phyloP scores from a whole-genome alignment of 495 filamentous ascomycete genomes.

The Aspergillus taichungensis region DNA sequence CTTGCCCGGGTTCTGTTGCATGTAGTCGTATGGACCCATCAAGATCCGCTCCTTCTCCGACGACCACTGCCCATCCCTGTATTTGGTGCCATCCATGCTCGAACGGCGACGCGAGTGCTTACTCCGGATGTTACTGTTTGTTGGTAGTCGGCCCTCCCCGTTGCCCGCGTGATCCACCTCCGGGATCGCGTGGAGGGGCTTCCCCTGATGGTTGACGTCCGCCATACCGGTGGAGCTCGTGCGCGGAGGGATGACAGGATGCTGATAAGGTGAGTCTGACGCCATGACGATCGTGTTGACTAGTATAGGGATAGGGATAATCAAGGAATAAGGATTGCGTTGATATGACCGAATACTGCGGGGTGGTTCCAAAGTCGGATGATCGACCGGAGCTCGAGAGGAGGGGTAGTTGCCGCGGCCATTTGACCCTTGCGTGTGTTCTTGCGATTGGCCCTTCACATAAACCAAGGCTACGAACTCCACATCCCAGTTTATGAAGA shows the following conservation, averaged over 20 bases:
- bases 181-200: conserved; percentile 21
- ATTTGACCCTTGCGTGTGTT: too few species aligned
- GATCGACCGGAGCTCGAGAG: too few species aligned
- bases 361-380: too few species aligned
- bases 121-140: conserved; percentile 16
- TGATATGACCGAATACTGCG: too few species aligned
- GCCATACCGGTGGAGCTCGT: conserved; percentile 55
- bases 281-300: conserved; percentile 3
- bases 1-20: conserved; percentile 79
- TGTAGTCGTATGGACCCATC: conserved; percentile 80
- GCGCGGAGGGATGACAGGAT: conserved; percentile 63
- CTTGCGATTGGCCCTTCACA: too few species aligned
- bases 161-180: conserved; percentile 21
- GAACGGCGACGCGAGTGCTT: conserved; percentile 33
- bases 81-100: conserved; percentile 41
- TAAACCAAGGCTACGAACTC: too few species aligned
- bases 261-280: conserved; percentile 34
- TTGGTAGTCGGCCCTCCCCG: conserved; percentile 44
- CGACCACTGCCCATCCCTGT: conserved; percentile 53
- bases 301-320: too few species aligned
- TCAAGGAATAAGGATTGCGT: too few species aligned
- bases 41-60: conserved; percentile 69
- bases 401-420: too few species aligned
- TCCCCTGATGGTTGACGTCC: conserved; percentile 16
- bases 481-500: too few species aligned